These are phyloP conservation scores for Phascolomyces articulosus DNA, from an alignment of 371 early-diverging fungal species.

Conservation along the genomic window DNA sequence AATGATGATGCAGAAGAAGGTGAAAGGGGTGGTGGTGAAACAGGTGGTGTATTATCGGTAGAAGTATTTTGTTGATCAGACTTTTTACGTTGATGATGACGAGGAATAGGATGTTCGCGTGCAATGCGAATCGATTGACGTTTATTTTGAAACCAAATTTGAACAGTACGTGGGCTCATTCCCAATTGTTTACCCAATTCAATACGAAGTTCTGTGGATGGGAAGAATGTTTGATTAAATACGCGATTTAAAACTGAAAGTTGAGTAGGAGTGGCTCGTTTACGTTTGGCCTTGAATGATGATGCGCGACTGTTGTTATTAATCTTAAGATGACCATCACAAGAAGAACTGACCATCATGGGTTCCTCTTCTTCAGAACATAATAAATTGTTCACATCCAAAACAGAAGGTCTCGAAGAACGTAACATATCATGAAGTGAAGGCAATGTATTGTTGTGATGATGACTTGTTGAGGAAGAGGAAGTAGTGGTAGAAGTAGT, in stretches of 20 bases:
- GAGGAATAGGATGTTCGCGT: slow-evolving; percentile 21
- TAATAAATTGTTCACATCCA: neutral
- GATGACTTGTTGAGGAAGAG: too few relatives aligned
- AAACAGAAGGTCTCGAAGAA: neutral
- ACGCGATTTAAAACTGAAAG: slow-evolving; percentile 47
- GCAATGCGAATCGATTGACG: slow-evolving; percentile 53
- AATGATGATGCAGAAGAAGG: neutral
- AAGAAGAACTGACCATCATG: neutral
- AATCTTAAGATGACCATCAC: too few relatives aligned
- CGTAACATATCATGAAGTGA: neutral
- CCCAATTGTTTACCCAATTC: slow-evolving; percentile 76
- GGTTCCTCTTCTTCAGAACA: neutral
- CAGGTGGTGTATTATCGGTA: neutral
- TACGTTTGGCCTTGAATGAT: slow-evolving; percentile 10
- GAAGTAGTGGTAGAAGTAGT: neutral
- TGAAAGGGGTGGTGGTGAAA: neutral
- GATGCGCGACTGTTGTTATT: too few relatives aligned
- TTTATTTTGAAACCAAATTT: slow-evolving; percentile 95
- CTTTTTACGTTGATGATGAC: neutral
- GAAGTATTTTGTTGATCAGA: neutral
- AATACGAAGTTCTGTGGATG: slow-evolving; percentile 70
- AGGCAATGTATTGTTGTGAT: neutral
- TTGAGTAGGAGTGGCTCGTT: slow-evolving; percentile 33
- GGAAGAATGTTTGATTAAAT: slow-evolving; percentile 49
- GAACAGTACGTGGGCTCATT: slow-evolving; percentile 77